A percentile compares a stretch with the other conserved stretches of the same genome.
Evolutionary conservation across 495 filamentous ascomycete species (phyloP).

Genomic region (Daldinia vernicosa): DNA sequence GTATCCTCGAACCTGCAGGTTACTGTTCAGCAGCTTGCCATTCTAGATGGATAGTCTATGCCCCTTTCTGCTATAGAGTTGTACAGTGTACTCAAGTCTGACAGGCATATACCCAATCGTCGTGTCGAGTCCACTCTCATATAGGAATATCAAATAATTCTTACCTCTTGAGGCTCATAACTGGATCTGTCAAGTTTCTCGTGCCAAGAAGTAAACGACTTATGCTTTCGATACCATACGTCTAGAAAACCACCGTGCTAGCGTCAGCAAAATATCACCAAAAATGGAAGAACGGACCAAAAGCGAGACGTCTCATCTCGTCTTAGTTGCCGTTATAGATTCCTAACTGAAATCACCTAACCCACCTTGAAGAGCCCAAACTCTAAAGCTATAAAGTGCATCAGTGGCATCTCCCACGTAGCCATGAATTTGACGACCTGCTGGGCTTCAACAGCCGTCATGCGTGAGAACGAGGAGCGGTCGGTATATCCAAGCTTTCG

Average conservation of each 20-base stretch:
- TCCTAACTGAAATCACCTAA: not conserved
- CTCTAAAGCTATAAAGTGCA: conserved; percentile 64
- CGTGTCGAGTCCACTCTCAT: not conserved
- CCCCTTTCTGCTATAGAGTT: not conserved
- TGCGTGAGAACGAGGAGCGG: conserved; percentile 63
- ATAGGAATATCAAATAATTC: not conserved
- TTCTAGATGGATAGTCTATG: not conserved
- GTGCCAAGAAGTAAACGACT: conserved; percentile 66
- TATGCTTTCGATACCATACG: conserved; percentile 73
- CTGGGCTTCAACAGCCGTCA: conserved; percentile 70
- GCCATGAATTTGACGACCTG: conserved; percentile 60
- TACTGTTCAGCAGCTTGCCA: not conserved
- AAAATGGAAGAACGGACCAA: not conserved
- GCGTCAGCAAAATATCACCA: conserved; percentile 8
- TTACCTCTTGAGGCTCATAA: conserved; percentile 64
- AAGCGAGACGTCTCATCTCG: not conserved
- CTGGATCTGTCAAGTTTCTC: conserved; percentile 63
- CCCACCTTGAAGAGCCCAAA: conserved; percentile 71
- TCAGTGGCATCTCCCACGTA: conserved; percentile 66
- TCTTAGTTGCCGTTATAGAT: not conserved
- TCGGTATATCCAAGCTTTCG: conserved; percentile 61
- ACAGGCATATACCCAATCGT: not conserved
- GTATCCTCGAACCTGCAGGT: conserved; percentile 68
- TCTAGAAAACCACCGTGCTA: conserved; percentile 49
- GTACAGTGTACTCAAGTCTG: not conserved